Evolutionary conservation across 164 flowering plant species (phyloP), one percentile per base, ranked within the genome.

Genomic region (Annona squamosa): DNA sequence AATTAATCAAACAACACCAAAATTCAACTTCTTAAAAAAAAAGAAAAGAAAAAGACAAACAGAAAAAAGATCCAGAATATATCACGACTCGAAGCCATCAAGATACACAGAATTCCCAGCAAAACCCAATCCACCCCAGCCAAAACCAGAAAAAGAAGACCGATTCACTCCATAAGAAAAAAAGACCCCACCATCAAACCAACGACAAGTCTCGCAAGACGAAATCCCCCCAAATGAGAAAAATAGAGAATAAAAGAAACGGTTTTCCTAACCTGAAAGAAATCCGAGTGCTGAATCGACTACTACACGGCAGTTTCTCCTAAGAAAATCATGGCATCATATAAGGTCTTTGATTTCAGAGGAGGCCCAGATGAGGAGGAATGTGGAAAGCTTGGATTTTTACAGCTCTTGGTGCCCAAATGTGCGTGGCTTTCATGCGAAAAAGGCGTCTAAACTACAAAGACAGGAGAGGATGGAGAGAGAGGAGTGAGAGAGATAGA

Each of bases 361-460:
- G 52, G 46, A 68, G 70, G 46, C 70, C 57, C 70, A 68, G 18
- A 46, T 46, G 70, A 68, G 56, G 65, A 18, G 70, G 37, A 68
- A 46, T 68, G 56, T 68, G 70, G n/a, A 56, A 68, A 13, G 70
- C 1, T 12, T 26, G 4, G 56, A 68, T 16, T 46, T n/a, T 46
- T 46, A 19, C 42, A 68, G 70, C 16, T 46, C 56, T 12, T 13
- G 37, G 18, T 5, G 52, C 41, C 70, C 70, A 18, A 68, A 46
- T 68, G 5, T 13, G 3, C 70, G 9, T 46, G 37, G 48, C 52
- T 68, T 46, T 46, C 37, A 46, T 19, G 70, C 70, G 17, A 68
- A 46, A 68, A 68, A 66, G 13, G 65, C 65, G 18, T 63, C 65
- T 17, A 18, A 46, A 19, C 56, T 46, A 46, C 16, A 66, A 66